These are phyloP conservation scores for Exophiala sp. DNA, from an alignment of 2,329 filamentous ascomycete species.

Conservation along the genomic window DNA sequence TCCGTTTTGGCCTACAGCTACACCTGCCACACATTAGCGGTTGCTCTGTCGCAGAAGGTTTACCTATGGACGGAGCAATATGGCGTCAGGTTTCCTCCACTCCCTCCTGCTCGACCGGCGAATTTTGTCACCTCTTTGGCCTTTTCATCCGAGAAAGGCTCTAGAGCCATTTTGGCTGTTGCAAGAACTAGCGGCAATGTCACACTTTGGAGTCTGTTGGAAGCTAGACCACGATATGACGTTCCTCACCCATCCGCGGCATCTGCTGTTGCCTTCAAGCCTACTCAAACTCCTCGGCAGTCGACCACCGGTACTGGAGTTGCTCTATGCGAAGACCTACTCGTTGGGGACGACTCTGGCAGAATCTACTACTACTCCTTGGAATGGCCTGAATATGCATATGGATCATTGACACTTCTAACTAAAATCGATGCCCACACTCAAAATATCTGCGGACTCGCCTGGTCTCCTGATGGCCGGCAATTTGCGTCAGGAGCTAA, in stretches of 20 bases:
- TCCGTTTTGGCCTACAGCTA: conserved; percentile 80
- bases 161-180: conserved; percentile 74
- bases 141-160: conserved; percentile 75
- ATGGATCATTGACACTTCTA: conserved; percentile 68
- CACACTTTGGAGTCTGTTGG: conserved; percentile 67
- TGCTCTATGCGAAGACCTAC: conserved; percentile 67
- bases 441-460: conserved; percentile 89
- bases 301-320: conserved; percentile 46
- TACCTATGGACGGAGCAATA: conserved; percentile 81
- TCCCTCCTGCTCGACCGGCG: conserved; percentile 43
- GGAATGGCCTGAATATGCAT: conserved; percentile 60
- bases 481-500: conserved; percentile 85
- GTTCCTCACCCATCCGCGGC: conserved; percentile 65
- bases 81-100: conserved; percentile 58
- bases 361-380: conserved; percentile 82
- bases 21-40: conserved; percentile 68
- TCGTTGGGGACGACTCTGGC: conserved; percentile 78
- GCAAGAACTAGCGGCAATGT: conserved; percentile 73
- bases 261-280: conserved; percentile 76
- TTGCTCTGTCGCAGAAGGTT: conserved; percentile 71
- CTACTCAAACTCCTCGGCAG: conserved; percentile 48
- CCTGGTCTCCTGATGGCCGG: conserved; percentile 71
- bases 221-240: conserved; percentile 64
- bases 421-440: conserved; percentile 71
- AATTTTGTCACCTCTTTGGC: conserved; percentile 73